Base-by-base conservation (phyloP, 768 basidiomycete species). In the Kwoniella newhampshirensis region DNA sequence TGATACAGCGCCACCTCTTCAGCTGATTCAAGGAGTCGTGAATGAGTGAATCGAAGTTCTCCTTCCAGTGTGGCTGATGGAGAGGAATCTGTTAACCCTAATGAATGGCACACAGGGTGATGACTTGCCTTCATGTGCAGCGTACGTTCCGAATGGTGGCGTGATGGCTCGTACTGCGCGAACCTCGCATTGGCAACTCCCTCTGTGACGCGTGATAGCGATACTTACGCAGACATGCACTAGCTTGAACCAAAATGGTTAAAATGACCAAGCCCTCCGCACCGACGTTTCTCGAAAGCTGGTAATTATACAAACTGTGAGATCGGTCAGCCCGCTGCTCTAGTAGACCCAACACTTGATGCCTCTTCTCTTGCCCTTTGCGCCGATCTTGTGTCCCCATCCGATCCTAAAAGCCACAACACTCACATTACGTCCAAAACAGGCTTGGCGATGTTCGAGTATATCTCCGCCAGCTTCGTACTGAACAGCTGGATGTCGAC, bases 401-500 rank as follows among this genome's bases (percentile, higher is more conserved):
- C 35, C 8, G n/a, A 37, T 37, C 8, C n/a, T n/a, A 37, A 37
- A 37, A 9, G 40, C 15, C 8, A 26, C n/a, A 13, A 27, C 6
- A 60, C 71, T 55, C 50, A 73, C 74, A 75, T 66, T 20, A 73
- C 73, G 45, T 97, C 94, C 35, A 96, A 82, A 15, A 87, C 81
- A 6, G 94, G 94, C 77, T 98, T 98, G 25, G 92, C 92, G 36
- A 97, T 78, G 74, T 97, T 97, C 15, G 75, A 76, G 76, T 97
- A 98, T 32, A 98, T 92, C 17, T 90, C 90, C 12, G 94, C 91
- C 5, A 98, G 82, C 70, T 90, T 87, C 4, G 82, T 83, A 13
- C 90, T 89, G 78, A 96, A 98, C 51, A 87, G 87, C 73, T 93
- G 89, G 45, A 97, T 91, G 75, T 98, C 94, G 57, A 93, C 86